A percentile compares a stretch with the other conserved stretches of the same genome.
Conservation (phyloP, 352 stramenopile genomes). For the Globisporangium paroecandrum region DNA sequence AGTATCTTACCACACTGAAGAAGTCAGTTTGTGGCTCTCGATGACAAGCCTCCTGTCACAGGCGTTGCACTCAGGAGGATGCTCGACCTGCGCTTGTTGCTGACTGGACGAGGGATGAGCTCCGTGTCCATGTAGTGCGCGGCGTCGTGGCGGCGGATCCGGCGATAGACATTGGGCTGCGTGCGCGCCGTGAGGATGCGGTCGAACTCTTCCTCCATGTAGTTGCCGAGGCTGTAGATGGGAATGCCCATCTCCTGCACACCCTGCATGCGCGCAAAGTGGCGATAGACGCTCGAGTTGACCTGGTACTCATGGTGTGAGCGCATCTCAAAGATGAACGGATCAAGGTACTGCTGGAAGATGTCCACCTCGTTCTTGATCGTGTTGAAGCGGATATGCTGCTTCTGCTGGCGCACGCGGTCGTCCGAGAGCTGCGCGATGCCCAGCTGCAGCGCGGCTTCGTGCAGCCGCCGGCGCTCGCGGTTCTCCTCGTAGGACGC, state of each 20-base stretch:
- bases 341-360: conserved; percentile 72
- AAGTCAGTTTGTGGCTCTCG: neutral
- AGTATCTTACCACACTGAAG: neutral
- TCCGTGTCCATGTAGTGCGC: conserved; percentile 56
- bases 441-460: conserved; percentile 45
- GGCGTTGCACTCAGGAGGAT: conserved; percentile 4
- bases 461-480: conserved; percentile 30
- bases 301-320: conserved; percentile 49
- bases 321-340: conserved; percentile 61
- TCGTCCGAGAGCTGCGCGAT: conserved; percentile 58
- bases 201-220: conserved; percentile 41
- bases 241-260: conserved; percentile 72
- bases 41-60: conserved; percentile 1
- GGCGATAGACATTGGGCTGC: conserved; percentile 43
- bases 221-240: conserved; percentile 68
- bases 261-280: conserved; percentile 56
- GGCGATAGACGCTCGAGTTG: conserved; percentile 71
- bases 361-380: conserved; percentile 79
- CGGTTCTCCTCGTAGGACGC: conserved; percentile 26
- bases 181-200: conserved; percentile 50
- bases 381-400: conserved; percentile 56
- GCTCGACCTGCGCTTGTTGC: conserved; percentile 5
- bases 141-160: conserved; percentile 34
- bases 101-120: conserved; percentile 41
- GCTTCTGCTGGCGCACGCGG: conserved; percentile 48